Evolutionary conservation across 371 early-diverging fungal species (phyloP), one percentile per base, ranked within the genome.

Genomic region (Funneliformis caledonium): DNA sequence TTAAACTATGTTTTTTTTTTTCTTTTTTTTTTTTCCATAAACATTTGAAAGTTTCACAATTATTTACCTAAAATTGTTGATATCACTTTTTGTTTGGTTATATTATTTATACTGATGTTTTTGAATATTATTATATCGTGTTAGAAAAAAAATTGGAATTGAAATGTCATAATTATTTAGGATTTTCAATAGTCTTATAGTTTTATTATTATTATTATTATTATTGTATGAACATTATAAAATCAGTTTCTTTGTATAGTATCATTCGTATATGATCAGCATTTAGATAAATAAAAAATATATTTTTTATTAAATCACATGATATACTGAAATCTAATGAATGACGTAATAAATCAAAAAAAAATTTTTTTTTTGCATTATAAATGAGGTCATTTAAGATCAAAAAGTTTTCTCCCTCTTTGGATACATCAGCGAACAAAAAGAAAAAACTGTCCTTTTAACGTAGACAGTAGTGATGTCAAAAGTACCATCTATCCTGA

Each of bases 401-500:
- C n/a, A 7, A 16, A 12, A 43, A n/a, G 22, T 3, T 33, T 47
- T 48, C 50, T 31, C 16, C 22, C 47, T 26, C 31, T 50, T 72
- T 50, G 72, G 72, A 72, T 19, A 56, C 56, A 72, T 72, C 72
- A 50, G 72, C 72, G 72, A 26, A 26, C 26, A 26, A 72, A 72
- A 72, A 47, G 14, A 37, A 2, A 37, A 47, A 26, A 47, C 26
- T 42, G 19, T 75, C 43, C 43, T 26, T 10, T 37, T 52, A 45
- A 78, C 74, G 31, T 19, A 64, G 26, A 64, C 31, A 42, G 60
- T 81, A 86, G 85, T 82, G 81, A 85, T 86, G 86, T 85, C 85
- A 82, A 85, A 84, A 84, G 82, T 84, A 83, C 85, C 85, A 52
- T 81, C 85, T 73, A 83, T 83, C 79, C 83, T 86, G 69, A 86